Conservation (phyloP, 2,329 filamentous ascomycete genomes). For the Seiridium cupressi region DNA sequence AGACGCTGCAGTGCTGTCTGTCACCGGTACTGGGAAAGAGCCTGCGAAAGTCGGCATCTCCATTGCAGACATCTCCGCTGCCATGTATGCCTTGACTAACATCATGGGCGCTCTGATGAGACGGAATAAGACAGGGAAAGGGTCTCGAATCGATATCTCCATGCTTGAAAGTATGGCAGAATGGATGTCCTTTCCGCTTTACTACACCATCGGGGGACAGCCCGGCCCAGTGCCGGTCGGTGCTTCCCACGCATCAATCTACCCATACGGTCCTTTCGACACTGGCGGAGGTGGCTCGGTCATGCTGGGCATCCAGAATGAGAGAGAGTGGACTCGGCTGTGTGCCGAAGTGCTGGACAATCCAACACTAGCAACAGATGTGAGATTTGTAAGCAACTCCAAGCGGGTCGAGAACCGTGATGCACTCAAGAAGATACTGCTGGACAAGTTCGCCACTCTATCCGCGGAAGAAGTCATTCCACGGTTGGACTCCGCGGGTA, state of each 20-base stretch:
- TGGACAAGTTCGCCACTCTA: constrained; percentile 34
- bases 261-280: constrained; percentile 55
- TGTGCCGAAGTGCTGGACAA: constrained; percentile 44
- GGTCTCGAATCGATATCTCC: constrained; percentile 51
- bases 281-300: constrained; percentile 45
- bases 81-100: constrained; percentile 50
- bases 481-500: constrained; percentile 43
- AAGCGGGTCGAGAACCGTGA: constrained; percentile 44
- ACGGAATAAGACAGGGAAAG: constrained; percentile 45
- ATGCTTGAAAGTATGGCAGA: constrained; percentile 59
- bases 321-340: constrained; percentile 52
- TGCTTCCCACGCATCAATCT: constrained; percentile 53
- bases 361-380: constrained; percentile 38
- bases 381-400: constrained; percentile 45
- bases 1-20: constrained; percentile 34
- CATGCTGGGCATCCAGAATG: constrained; percentile 58
- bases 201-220: constrained; percentile 48
- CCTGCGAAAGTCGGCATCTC: constrained; percentile 52
- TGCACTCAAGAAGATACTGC: constrained; percentile 43
- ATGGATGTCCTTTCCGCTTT: constrained; percentile 58
- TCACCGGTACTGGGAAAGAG: constrained; percentile 43
- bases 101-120: constrained; percentile 49
- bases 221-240: constrained; percentile 41
- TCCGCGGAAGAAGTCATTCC: constrained; percentile 37
- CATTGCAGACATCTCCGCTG: constrained; percentile 53